phyloP scores from a whole-genome alignment of 2,329 filamentous ascomycete species.

The Ilyonectria mors-panacis region DNA sequence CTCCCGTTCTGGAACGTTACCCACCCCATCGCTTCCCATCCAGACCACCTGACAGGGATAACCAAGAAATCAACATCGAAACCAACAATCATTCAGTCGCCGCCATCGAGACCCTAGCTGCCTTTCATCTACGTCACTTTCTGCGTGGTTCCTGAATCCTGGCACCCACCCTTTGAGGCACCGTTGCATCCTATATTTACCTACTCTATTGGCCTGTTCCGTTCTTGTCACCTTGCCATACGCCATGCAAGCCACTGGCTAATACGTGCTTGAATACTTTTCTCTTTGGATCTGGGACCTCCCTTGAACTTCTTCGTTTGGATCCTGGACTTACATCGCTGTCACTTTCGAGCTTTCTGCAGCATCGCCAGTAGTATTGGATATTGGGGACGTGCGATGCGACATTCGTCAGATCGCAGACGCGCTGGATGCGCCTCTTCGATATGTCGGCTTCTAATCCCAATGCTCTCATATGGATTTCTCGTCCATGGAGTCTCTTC shows the following conservation, averaged over 20 bases:
- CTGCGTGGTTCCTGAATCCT: constrained; percentile 2
- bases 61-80: constrained; percentile 26
- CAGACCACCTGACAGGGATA: constrained; percentile 19
- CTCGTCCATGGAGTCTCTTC: constrained; percentile 37
- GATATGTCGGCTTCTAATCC: constrained; percentile 40
- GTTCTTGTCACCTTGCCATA: background rate
- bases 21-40: background rate
- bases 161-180: background rate
- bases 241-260: constrained; percentile 5
- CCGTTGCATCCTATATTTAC: constrained; percentile 3
- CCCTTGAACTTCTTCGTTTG: constrained; percentile 2
- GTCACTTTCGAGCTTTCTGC: background rate
- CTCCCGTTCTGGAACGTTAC: constrained; percentile 14
- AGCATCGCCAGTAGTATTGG: background rate
- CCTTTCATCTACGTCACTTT: constrained; percentile 17
- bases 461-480: constrained; percentile 40
- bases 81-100: constrained; percentile 8
- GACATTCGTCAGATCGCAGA: constrained; percentile 29
- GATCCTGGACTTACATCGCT: background rate
- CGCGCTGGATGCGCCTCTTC: constrained; percentile 36
- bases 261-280: constrained; percentile 19
- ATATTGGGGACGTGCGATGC: constrained; percentile 32
- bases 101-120: background rate
- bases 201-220: background rate
- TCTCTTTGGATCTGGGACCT: constrained; percentile 17